phyloP scores from a whole-genome alignment of 2,329 filamentous ascomycete genomes.

The Akanthomyces muscarius region DNA sequence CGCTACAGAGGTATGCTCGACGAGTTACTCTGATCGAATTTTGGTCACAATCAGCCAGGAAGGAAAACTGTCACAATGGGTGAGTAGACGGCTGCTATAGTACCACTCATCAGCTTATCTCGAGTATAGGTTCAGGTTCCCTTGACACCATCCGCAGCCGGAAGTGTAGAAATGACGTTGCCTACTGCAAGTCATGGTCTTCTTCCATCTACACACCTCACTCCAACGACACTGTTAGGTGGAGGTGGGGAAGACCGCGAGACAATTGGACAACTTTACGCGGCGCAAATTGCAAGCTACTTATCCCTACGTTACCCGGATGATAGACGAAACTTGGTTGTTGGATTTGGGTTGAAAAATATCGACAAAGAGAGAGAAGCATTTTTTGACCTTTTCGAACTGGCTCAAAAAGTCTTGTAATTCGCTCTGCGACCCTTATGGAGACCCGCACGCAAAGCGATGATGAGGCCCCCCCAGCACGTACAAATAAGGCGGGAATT shows the following conservation, averaged over 20 bases:
- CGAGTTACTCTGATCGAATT: constrained; percentile 85
- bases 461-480: no score
- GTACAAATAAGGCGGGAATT: no score
- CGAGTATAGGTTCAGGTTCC: constrained; percentile 67
- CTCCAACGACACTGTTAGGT: constrained; percentile 81
- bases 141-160: constrained; percentile 63
- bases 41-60: constrained; percentile 84
- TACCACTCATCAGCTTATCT: constrained; percentile 20
- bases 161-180: constrained; percentile 57
- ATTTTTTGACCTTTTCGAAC: constrained; percentile 63
- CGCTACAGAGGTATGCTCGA: constrained; percentile 65
- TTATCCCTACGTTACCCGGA: constrained; percentile 68
- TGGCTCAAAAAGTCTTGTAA: constrained; percentile 55
- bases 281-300: constrained; percentile 80
- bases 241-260: constrained; percentile 76
- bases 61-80: constrained; percentile 87
- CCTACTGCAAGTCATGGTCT: constrained; percentile 42
- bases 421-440: not conserved
- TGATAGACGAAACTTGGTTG: constrained; percentile 56
- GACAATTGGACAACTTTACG: constrained; percentile 80
- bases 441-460: not conserved
- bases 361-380: constrained; percentile 48
- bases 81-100: constrained; percentile 37
- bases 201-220: constrained; percentile 77
- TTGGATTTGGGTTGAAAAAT: constrained; percentile 56